Evolutionary conservation across 768 basidiomycete species (phyloP), one percentile per base, ranked within the genome.

Genomic region (Tubosaeta sp.): DNA sequence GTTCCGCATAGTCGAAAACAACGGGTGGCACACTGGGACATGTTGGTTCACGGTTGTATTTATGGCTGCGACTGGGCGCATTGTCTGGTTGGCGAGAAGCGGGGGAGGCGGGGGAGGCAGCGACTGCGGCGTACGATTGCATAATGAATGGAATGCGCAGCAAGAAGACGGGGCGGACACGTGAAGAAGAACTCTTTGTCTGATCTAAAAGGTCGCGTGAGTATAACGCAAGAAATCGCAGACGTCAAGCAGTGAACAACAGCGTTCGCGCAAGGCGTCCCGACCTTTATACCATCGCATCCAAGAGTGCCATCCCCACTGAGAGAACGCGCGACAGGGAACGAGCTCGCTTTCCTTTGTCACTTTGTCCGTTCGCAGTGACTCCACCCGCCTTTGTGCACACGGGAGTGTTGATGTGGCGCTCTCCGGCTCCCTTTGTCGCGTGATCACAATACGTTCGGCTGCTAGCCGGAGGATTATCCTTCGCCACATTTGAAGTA

Each of bases 381-480:
- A 38, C 44, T 44, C 25, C 39, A 6, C 45, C 40, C 39, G 25
- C 48, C 59, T 63, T 63, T 63, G 58, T 61, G 39, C 31, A 9
- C 45, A 38, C 47, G 44, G 24, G 21, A 32, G 27, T 22, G 24
- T 41, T 34, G 22, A 45, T 22, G 27, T 55, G 27, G 25, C 41
- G 24, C 6, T 24, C 40, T 41, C 18, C 30, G 2, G 43, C 25
- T 22, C 43, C 43, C 49, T 54, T 56, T 57, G 50, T 54, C 43
- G 40, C 41, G 34, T 44, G 49, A 19, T 19, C 21, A 40, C 12
- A 11, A 61, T 36, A 24, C 3, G 16, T 6, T 30, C 27, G 49
- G 40, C 22, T 44, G 14, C 16, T 49, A 48, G 21, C 48, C 46
- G 48, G 21, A 24, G 9, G 31, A 30, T 45, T 13, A 10, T 41